Percentiles rank a stretch among this genome's conserved stretches.
Evolutionary conservation across 148 eudicot species (phyloP).

Genomic region (Cornus controversa): DNA sequence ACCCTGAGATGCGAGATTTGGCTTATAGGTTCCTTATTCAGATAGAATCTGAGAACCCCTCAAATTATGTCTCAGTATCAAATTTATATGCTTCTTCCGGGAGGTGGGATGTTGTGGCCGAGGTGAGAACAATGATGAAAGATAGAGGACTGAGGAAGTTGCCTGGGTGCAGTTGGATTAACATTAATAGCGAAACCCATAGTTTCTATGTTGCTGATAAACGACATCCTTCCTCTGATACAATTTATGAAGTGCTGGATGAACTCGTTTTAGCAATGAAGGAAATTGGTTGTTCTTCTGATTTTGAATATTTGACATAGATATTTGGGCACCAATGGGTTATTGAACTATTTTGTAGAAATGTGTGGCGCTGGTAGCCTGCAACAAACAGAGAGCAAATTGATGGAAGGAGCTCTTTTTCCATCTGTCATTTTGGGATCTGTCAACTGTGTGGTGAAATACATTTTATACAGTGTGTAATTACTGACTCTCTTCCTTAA

Average conservation of each 20-base stretch:
- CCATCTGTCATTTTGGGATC: too few species aligned
- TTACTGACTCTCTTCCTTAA: too few species aligned
- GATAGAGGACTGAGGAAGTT: constrained; percentile 32
- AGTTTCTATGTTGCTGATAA: constrained; percentile 45
- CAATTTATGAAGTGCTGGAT: constrained; percentile 31
- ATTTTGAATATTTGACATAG: neutral
- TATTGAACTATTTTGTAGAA: too few species aligned
- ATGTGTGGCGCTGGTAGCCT: neutral
- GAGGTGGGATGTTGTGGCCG: constrained; percentile 43
- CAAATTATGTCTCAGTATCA: constrained; percentile 43
- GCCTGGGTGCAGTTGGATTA: constrained; percentile 58
- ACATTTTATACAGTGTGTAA: too few species aligned
- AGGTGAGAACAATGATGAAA: constrained; percentile 40
- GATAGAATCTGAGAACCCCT: constrained; percentile 46
- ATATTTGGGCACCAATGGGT: too few species aligned
- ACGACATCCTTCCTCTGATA: constrained; percentile 35
- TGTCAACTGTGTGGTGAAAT: too few species aligned
- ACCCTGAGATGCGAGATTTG: constrained; percentile 36
- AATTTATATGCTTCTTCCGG: constrained; percentile 40
- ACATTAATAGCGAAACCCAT: constrained; percentile 29
- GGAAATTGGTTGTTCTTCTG: constrained; percentile 10
- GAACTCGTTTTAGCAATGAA: constrained; percentile 34
- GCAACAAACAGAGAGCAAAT: neutral
- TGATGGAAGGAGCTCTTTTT: neutral
- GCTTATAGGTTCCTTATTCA: constrained; percentile 37